Base-by-base conservation (phyloP, 1,284 basidiomycete genomes). In the Ganoderma lucidum region DNA sequence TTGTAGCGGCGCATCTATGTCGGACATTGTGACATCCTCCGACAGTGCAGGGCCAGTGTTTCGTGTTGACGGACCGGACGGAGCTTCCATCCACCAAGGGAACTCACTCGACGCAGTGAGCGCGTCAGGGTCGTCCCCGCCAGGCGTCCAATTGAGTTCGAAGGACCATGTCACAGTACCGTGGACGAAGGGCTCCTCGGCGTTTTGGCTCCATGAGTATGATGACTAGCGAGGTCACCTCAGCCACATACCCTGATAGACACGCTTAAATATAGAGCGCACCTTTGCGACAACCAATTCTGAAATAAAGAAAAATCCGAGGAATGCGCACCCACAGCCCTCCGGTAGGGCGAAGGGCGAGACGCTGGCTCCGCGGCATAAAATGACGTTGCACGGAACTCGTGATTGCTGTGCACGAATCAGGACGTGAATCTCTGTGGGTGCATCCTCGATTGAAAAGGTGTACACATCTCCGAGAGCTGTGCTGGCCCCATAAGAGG, bases 61-160 rank as follows among this genome's bases (percentile, higher is more conserved):
- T 28, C 12, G 17, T 4, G 32, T n/a, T 12, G 60, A 19, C 6
- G 55, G 30, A 19, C 32, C 35, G 56, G 19, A 39, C 32, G 32
- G 56, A 19, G 58, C 30, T 32, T 42, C 23, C 64, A 68, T 64
- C 75, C 75, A 76, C 75, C 75, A 76, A 0, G 74, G 74, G 0
- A 41, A 42, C 5, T 28, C 3, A 3, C n/a, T 44, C 12, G 51
- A 41, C 2, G 53, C 45, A 23, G 32, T 39, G 2, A 39, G 32
- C 9, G 65, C 32, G 55, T 71, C 63, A 1, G 60, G 30, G 39
- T 64, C 62, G 19, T 75, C 75, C 5, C 73, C 74, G 3, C 75
- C 74, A 5, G 75, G 71, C 1, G 63, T 71, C 75, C 75, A 76
- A 39, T 68, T 66, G 28, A 76, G 71, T 23, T 59, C 60, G 30